These are phyloP conservation scores for Garcia nutans DNA, from an alignment of 345 rosid species.

Conservation along the genomic window DNA sequence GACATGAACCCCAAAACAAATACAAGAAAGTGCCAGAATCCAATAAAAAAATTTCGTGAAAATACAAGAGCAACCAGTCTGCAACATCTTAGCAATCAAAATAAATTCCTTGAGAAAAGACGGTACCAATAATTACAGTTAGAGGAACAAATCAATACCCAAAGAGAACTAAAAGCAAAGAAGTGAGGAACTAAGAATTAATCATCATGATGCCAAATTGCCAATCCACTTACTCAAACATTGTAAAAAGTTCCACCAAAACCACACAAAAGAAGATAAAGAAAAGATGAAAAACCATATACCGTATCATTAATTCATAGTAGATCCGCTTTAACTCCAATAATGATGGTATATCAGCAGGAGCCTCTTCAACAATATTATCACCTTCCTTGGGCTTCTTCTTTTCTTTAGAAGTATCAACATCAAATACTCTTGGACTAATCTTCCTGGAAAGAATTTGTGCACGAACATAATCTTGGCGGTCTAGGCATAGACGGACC, in stretches of 20 bases:
- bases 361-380: conserved; percentile 80
- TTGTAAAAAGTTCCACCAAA: not conserved
- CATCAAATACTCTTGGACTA: conserved; percentile 82
- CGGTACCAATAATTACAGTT: not conserved
- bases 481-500: conserved; percentile 90
- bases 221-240: not conserved
- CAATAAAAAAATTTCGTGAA: no score
- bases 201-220: not conserved
- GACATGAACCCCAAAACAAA: not conserved
- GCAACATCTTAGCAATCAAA: not conserved
- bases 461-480: conserved; percentile 89
- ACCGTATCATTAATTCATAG: conserved; percentile 92
- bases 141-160: not conserved
- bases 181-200: not conserved
- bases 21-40: not conserved
- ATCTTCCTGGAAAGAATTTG: conserved; percentile 97
- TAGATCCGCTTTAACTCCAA: conserved; percentile 78
- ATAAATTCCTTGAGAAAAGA: not conserved
- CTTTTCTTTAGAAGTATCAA: conserved; percentile 73
- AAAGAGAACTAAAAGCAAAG: not conserved
- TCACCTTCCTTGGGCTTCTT: conserved; percentile 96
- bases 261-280: not conserved
- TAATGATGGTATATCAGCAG: conserved; percentile 90
- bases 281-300: not conserved
- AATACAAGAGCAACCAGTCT: not conserved